These are phyloP conservation scores for Talaromyces sp. DNA, from an alignment of 2,329 filamentous ascomycete species.

Conservation along the genomic window DNA sequence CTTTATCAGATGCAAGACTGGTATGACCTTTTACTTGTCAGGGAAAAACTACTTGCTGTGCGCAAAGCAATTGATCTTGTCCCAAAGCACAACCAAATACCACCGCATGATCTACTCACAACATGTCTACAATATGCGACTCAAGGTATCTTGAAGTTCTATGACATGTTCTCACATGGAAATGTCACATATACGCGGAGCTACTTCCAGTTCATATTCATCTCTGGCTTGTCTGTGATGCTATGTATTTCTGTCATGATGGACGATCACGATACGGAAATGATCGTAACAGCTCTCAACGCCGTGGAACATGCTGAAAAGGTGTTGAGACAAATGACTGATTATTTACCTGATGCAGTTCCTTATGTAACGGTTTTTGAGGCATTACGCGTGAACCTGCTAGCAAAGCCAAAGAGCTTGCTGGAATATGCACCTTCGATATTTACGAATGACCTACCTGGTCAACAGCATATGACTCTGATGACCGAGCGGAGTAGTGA, in stretches of 20 bases:
- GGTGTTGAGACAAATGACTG: background rate
- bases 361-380: background rate
- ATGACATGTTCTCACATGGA: background rate
- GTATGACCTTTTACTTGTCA: background rate
- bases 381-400: background rate
- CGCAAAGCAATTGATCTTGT: background rate
- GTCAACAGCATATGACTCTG: background rate
- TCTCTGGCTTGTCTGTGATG: background rate
- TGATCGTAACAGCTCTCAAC: background rate
- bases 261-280: background rate
- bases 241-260: background rate
- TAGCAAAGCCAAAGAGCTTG: background rate
- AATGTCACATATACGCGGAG: background rate
- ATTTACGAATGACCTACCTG: background rate
- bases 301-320: background rate
- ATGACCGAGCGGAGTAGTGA: background rate
- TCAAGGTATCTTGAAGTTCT: background rate
- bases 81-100: background rate
- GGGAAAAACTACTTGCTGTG: background rate
- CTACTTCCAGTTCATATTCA: background rate
- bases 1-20: background rate
- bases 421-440: background rate
- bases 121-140: background rate
- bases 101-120: background rate
- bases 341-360: background rate